phyloP scores from a whole-genome alignment of 1,284 basidiomycete species.

The Ustilago trichophora region DNA sequence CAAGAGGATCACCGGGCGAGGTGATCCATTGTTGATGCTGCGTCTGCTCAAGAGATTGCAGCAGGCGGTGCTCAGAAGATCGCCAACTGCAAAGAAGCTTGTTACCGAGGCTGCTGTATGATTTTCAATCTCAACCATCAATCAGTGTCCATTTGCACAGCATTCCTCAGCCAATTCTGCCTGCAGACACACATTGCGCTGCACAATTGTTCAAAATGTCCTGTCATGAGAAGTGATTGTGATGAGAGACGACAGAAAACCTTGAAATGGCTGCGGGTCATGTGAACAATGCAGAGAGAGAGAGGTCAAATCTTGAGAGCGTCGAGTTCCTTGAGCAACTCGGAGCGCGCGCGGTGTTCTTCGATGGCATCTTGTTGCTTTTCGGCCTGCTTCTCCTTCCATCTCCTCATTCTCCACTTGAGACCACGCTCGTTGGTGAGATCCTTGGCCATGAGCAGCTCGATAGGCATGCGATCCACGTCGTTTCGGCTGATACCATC shows the following conservation, averaged over 20 bases:
- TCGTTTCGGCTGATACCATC: constrained; percentile 41
- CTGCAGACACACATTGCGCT: not conserved
- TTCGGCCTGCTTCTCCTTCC: constrained; percentile 44
- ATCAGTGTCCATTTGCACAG: no score
- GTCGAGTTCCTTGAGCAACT: constrained; percentile 55
- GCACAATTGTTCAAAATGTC: not conserved
- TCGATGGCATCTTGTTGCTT: constrained; percentile 24
- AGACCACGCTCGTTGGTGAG: constrained; percentile 58
- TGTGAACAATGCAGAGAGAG: no score
- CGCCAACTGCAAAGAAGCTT: constrained; percentile 28
- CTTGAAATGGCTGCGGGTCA: no score
- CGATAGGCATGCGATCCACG: constrained; percentile 63
- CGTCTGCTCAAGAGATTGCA: constrained; percentile 36
- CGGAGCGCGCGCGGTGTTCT: constrained; percentile 6
- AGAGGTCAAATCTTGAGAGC: constrained; percentile 49
- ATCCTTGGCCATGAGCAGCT: constrained; percentile 62
- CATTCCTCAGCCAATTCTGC: not conserved
- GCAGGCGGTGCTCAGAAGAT: constrained; percentile 25
- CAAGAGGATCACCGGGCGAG: constrained; percentile 51
- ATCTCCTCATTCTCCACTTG: constrained; percentile 61
- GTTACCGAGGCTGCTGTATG: constrained; percentile 17
- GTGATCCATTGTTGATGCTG: constrained; percentile 56
- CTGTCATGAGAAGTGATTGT: constrained; percentile 12
- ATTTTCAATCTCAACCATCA: constrained; percentile 1
- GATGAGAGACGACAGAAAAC: no score